Base-by-base conservation (phyloP, 345 rosid species). In the Camelina neglecta region DNA sequence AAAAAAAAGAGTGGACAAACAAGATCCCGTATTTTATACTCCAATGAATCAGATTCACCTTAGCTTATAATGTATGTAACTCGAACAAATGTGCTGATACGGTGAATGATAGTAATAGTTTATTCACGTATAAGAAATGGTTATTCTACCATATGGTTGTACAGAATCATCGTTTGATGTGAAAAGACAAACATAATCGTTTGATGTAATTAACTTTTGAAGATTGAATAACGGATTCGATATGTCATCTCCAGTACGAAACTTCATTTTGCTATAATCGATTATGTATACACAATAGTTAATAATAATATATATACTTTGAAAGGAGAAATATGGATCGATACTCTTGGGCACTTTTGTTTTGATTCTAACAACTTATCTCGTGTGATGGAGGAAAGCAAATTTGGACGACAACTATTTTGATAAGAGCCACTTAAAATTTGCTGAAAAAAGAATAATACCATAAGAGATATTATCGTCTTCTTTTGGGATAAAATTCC, bases 401-500 rank as follows among this genome's bases (percentile, higher is more conserved):
- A 61, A 21, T 51, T 61, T 62, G 75, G 75, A 69, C 41, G 70
- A 69, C 79, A 51, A 21, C 41, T 48, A 20, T 53, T 68, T 29
- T 11, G 55, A 75, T 44, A 60, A 75, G 69, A 44, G 50, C 70
- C 75, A 76, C 75, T 41, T 69, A 53, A 31, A 75, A 42, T 61
- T 75, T 69, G 57, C 64, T 69, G 69, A 42, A 68, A 69, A 69
- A 33, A 16, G 64, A 75, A 69, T 54, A 60, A 69, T 60, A 41
- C 64, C 69, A 7, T 60, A 31, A 15, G 11, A 31, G 74, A 75
- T 75, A 60, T 68, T 75, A 75, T 75, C 79, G 4, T 24, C 64
- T 75, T 54, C 57, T 60, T 65, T 61, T 47, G 49, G 62, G 74
- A 60, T 68, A 75, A 75, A 69, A 75, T 69, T 75, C 74, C 69